A percentile compares a stretch with the other conserved stretches of the same genome.
These are phyloP conservation scores for Picochlorum sp. DNA, from an alignment of 139 green algal genomes.

Conservation along the genomic window DNA sequence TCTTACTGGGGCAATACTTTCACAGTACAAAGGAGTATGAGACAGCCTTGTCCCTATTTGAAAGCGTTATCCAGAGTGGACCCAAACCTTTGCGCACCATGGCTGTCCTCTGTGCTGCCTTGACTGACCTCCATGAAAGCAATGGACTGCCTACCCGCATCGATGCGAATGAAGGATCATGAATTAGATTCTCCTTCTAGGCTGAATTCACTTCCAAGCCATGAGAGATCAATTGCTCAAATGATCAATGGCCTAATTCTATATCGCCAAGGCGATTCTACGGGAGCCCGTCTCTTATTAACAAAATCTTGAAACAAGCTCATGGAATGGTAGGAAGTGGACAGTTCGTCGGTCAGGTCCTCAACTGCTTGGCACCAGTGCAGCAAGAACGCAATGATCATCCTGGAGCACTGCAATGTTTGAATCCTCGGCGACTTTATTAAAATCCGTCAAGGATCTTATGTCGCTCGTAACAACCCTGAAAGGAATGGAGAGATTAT, in stretches of 20 bases:
- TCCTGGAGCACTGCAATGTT: conserved; percentile 23
- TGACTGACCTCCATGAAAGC: conserved; percentile 15
- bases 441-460: conserved; percentile 17
- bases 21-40: conserved; percentile 12
- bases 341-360: conserved; percentile 24
- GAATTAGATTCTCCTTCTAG: not conserved
- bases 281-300: conserved; percentile 11
- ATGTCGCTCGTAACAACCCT: conserved; percentile 11
- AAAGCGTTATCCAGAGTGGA: not conserved
- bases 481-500: conserved; percentile 10
- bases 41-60: conserved; percentile 9
- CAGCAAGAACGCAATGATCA: conserved; percentile 15
- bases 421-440: conserved; percentile 14
- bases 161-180: not conserved
- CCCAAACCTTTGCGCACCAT: conserved; percentile 5
- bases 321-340: conserved; percentile 20
- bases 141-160: not conserved
- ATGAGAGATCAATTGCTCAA: conserved; percentile 1
- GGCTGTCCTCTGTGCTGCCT: conserved; percentile 15
- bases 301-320: conserved; percentile 26
- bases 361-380: conserved; percentile 25
- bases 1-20: conserved; percentile 25
- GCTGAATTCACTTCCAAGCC: not conserved
- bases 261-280: conserved; percentile 5
- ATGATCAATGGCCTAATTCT: conserved; percentile 11